A percentile compares a stretch with the other conserved stretches of the same genome.
Conservation (phyloP, 495 filamentous ascomycete genomes). For the Tuber umbilicatum region DNA sequence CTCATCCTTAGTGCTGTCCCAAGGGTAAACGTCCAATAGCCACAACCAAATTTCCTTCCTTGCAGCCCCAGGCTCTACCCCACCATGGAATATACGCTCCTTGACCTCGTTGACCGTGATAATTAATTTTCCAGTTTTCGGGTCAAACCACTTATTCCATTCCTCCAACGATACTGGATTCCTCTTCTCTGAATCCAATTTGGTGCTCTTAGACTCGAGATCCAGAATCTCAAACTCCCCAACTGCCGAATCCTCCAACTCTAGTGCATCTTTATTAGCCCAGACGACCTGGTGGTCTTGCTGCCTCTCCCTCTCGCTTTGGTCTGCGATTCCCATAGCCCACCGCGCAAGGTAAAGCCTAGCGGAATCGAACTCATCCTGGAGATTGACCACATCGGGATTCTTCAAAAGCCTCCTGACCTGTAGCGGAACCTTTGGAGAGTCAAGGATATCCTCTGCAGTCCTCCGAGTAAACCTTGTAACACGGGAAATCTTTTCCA, state of each 20-base stretch:
- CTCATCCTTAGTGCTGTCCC: conserved; percentile 78
- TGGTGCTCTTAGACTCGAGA: conserved; percentile 62
- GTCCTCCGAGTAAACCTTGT: conserved; percentile 90
- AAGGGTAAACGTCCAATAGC: conserved; percentile 80
- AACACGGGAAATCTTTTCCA: conserved; percentile 92
- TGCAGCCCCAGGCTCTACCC: conserved; percentile 77
- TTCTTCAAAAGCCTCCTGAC: conserved; percentile 77
- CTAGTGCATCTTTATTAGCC: conserved; percentile 85
- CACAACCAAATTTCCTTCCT: conserved; percentile 96
- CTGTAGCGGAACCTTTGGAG: conserved; percentile 79
- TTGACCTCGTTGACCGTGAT: conserved; percentile 87
- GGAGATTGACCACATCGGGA: conserved; percentile 88
- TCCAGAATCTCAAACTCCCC: conserved; percentile 95
- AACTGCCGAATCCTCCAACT: conserved; percentile 86
- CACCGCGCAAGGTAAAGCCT: conserved; percentile 88
- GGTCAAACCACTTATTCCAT: conserved; percentile 82
- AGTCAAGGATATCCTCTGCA: conserved; percentile 84
- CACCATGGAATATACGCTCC: conserved; percentile 91
- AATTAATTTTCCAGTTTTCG: conserved; percentile 60
- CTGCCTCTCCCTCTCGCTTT: conserved; percentile 80
- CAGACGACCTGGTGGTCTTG: conserved; percentile 57
- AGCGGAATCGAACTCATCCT: conserved; percentile 95
- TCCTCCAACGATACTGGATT: conserved; percentile 73
- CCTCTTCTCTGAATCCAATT: conserved; percentile 61
- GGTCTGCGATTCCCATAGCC: conserved; percentile 98